Evolutionary conservation across 345 rosid species (phyloP), one percentile per base, ranked within the genome.

Genomic region (Salix suchowensis): DNA sequence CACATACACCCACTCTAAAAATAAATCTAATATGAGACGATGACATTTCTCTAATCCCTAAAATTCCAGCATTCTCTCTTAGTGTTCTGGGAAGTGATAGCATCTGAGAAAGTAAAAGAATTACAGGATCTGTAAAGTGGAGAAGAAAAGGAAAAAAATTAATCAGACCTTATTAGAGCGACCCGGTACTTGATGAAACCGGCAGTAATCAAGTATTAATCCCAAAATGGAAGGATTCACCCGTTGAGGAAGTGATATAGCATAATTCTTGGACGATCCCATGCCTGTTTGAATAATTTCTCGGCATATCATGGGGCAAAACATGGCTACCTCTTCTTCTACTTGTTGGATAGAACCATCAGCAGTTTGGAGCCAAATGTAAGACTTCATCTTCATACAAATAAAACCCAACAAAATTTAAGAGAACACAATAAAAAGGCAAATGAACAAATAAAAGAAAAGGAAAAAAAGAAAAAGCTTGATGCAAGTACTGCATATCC

Each of bases 241-340:
- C 72, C 89, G 89, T 77, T 92, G 90, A 6, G 98, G 97, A 80
- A 94, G 97, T 70, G 88, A 80, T 83, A 92, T 90, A 40, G 97
- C 91, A 83, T 87, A 82, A 70, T 89, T 91, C 79, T 91, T 91
- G 73, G 98, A 92, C 44, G 93, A 89, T 46, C 98, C 97, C 89
- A 85, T 83, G 80, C 96, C 91, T 50, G 82, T 90, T 44, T 70
- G 92, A 78, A 88, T 50, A 48, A 94, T 91, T 83, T 94, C 97
- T 67, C 85, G 90, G 76, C 91, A 91, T 84, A 94, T 94, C 91
- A 94, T 83, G 77, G 96, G 96, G 81, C 96, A 92, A 85, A 88
- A 94, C 93, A 91, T 91, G 69, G 97, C 97, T 85, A 91, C 91
- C 90, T 89, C 96, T 83, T 91, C 88, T 80, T 94, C 98, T 74